Conservation (phyloP, 345 rosid genomes). For the Euphorbia peplus region DNA sequence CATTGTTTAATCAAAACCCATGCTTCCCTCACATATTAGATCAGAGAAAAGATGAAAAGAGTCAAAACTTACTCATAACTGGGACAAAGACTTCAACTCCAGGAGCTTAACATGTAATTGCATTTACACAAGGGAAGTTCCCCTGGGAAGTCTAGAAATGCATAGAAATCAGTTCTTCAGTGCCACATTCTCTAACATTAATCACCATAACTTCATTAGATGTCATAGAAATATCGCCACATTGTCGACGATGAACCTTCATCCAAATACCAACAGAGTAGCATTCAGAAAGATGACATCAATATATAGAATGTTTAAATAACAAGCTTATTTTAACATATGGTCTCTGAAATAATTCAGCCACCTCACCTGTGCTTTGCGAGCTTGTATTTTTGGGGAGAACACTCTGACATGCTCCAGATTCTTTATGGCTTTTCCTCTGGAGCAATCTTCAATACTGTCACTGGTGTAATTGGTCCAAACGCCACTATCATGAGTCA, state of each 20-base stretch:
- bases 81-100: constrained; percentile 5
- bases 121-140: constrained; percentile 17
- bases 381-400: constrained; percentile 46
- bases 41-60: not conserved
- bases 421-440: constrained; percentile 41
- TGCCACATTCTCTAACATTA: constrained; percentile 52
- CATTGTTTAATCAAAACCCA: not conserved
- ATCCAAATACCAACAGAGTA: constrained; percentile 32
- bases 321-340: not conserved
- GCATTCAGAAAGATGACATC: not conserved
- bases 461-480: constrained; percentile 58
- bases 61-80: constrained; percentile 12
- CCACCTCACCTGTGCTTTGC: constrained; percentile 52
- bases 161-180: constrained; percentile 63
- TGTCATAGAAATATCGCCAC: constrained; percentile 53
- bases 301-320: constrained; percentile 4
- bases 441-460: constrained; percentile 40
- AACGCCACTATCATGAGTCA: constrained; percentile 41
- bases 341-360: not conserved
- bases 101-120: not conserved
- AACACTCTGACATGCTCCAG: constrained; percentile 44
- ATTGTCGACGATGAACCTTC: constrained; percentile 66
- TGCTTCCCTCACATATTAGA: not conserved
- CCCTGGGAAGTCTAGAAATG: constrained; percentile 25
- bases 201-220: constrained; percentile 51